Conservation (phyloP, 2,329 filamentous ascomycete species). For the Fusarium sp. region DNA sequence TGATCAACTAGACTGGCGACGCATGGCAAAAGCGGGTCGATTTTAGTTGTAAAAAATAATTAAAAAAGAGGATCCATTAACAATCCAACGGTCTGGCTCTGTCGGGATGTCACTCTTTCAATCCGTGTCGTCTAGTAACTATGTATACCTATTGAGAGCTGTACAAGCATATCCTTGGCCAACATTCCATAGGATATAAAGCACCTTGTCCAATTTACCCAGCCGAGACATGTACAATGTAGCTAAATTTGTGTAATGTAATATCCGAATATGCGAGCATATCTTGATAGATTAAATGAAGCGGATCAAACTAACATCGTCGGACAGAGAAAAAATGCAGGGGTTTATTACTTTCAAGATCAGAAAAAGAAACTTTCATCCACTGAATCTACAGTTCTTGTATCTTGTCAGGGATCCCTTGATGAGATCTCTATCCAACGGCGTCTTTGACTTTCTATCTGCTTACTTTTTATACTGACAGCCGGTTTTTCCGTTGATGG, state of each 20-base stretch:
- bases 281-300: neutral
- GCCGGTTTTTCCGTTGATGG: neutral
- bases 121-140: neutral
- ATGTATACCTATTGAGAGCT: neutral
- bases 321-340: neutral
- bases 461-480: neutral
- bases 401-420: neutral
- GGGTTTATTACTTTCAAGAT: neutral
- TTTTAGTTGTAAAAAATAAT: neutral
- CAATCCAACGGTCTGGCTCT: constrained; percentile 21
- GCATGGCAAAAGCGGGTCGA: constrained; percentile 32
- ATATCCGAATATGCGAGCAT: neutral
- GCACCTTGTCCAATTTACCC: neutral
- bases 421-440: neutral
- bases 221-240: neutral
- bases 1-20: constrained; percentile 7
- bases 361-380: neutral
- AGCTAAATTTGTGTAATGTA: neutral
- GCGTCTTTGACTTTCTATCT: neutral
- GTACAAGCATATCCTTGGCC: neutral
- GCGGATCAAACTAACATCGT: neutral
- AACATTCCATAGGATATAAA: neutral
- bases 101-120: constrained; percentile 20
- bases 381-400: neutral
- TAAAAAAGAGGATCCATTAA: neutral